Base-by-base conservation (phyloP, 2,329 filamentous ascomycete genomes). In the Biscogniauxia sp. region DNA sequence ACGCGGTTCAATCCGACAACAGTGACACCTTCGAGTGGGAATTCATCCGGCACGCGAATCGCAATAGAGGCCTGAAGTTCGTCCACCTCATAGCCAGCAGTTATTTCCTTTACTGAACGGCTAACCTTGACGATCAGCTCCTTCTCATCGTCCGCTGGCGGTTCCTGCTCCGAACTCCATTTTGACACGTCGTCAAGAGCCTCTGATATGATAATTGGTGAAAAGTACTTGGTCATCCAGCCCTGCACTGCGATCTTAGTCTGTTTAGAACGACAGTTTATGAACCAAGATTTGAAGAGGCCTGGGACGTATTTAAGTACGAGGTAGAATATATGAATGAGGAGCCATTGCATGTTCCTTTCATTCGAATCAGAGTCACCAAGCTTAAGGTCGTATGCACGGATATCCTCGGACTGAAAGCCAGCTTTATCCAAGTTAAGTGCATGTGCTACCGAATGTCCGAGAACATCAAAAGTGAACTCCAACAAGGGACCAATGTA, bases 201-300 rank as follows among this genome's bases (percentile, higher is more conserved):
- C 20, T 89, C 84, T 0, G 80, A 76, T 55, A 93, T 85, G 62
- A 92, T 83, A 13, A 88, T 80, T 0, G 88, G 85, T 4, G 92
- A 93, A 72, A 97, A 91, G 74, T 87, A 90, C 77, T 88, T 93
- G 59, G 91, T 85, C 1, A 93, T 96, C 92, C 94, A 99, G 0
- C 81, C 78, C 73, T 95, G 90, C 20, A 97, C 88, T 0, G 91
- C 85, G 23, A 88, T 87, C 28, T 88, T 88, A 17, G 92, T 96
- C 74, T 95, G 89, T 61, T 91, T 88, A 19, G 88, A 93, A 59
- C 88, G 88, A 72, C 92, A 90, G 63, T 90, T 87, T 9, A 94
- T 85, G 78, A 89, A 96, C 92, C 95, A 98, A 1, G 82, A 77
- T 70, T 93, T 93, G 61, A 93, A 92, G 3, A 95, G 80, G 1